Evolutionary conservation across 2,329 filamentous ascomycete genomes (phyloP).

Genomic region (Apiospora rasikravindrae): DNA sequence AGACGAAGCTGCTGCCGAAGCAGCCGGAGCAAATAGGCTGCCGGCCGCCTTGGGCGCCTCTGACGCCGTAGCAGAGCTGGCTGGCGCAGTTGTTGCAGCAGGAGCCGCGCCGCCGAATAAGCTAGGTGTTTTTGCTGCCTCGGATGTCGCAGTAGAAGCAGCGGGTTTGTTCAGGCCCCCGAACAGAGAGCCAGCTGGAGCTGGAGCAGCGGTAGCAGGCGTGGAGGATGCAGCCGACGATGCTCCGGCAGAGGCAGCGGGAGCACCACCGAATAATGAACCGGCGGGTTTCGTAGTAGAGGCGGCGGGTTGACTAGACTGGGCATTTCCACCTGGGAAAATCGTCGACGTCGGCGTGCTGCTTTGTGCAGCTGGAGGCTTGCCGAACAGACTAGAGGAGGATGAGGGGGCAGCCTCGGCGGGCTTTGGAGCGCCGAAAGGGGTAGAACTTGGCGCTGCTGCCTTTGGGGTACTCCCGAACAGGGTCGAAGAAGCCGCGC

Average conservation of each 20-base stretch:
- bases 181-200: constrained; percentile 29
- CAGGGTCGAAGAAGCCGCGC: constrained; percentile 21
- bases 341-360: constrained; percentile 27
- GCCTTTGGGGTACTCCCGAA: constrained; percentile 25
- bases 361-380: constrained; percentile 20
- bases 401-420: constrained; percentile 25
- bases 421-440: constrained; percentile 33
- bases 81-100: constrained; percentile 32
- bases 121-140: constrained; percentile 35
- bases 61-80: constrained; percentile 34
- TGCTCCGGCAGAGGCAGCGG: constrained; percentile 14
- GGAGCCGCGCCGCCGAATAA: constrained; percentile 37
- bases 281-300: constrained; percentile 28
- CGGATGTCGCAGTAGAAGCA: constrained; percentile 32
- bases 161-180: constrained; percentile 29
- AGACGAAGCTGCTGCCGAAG: constrained; percentile 27
- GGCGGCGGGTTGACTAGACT: constrained; percentile 27
- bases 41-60: constrained; percentile 35
- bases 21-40: constrained; percentile 37
- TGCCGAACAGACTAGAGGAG: constrained; percentile 28
- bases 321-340: background rate
- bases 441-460: background rate
- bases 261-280: constrained; percentile 30
- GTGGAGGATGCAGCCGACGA: constrained; percentile 29
- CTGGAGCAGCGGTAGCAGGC: constrained; percentile 25